phyloP scores from a whole-genome alignment of 176 grass and related monocot species.

The Tillandsia leiboldiana region DNA sequence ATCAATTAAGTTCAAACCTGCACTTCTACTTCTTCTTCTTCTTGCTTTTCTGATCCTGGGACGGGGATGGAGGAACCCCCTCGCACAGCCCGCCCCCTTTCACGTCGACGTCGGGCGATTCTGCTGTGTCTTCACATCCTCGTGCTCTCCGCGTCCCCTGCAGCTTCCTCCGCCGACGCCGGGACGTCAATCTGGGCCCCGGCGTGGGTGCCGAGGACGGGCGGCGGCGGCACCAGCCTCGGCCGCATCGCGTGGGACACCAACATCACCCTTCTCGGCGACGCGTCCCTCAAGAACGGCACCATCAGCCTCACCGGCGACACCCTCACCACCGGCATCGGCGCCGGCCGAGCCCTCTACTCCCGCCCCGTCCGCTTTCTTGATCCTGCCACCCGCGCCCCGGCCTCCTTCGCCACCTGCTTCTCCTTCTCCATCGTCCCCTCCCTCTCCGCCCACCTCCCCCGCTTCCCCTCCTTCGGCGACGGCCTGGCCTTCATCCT shows the following conservation, averaged over 20 bases:
- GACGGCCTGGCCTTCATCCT: too few relatives aligned
- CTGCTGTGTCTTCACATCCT: too few relatives aligned
- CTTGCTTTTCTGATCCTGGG: too few relatives aligned
- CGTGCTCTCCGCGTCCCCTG: too few relatives aligned
- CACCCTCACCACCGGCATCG: slow-evolving; percentile 16
- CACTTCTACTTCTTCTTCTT: too few relatives aligned
- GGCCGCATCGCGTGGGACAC: slow-evolving; percentile 46
- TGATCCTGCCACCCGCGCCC: slow-evolving; percentile 5
- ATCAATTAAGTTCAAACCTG: too few relatives aligned
- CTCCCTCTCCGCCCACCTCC: slow-evolving; percentile 25
- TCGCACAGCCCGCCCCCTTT: too few relatives aligned
- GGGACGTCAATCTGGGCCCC: slow-evolving; percentile 32
- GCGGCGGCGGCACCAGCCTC: slow-evolving; percentile 19
- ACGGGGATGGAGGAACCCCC: too few relatives aligned
- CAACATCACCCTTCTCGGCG: slow-evolving; percentile 67
- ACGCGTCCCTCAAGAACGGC: slow-evolving; percentile 42
- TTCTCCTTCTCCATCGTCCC: slow-evolving; percentile 54
- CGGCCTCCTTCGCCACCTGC: slow-evolving; percentile 43
- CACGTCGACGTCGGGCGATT: too few relatives aligned
- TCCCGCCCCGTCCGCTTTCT: slow-evolving; percentile 43
- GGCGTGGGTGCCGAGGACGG: slow-evolving; percentile 46
- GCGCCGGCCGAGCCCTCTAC: slow-evolving; percentile 39
- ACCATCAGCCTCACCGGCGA: slow-evolving; percentile 22
- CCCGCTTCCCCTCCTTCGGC: slow-evolving; percentile 29
- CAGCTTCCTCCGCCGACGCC: too few relatives aligned